phyloP scores from a whole-genome alignment of 192 early-diverging fungal genomes.

The Backusella westeae region DNA sequence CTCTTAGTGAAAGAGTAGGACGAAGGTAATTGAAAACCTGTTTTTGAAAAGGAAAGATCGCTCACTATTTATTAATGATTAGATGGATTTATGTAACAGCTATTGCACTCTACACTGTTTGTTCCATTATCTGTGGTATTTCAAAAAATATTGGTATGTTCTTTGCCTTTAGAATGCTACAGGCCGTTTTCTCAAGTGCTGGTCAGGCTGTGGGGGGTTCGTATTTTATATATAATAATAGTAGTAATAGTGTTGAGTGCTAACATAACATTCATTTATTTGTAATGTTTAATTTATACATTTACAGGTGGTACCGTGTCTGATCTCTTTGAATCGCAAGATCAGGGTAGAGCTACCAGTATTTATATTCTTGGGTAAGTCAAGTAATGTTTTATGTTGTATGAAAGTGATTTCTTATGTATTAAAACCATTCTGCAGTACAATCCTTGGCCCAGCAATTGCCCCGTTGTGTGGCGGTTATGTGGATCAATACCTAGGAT shows the following conservation, averaged over 20 bases:
- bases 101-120: conserved; percentile 24
- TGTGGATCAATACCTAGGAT: conserved; percentile 30
- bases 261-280: too few relatives aligned
- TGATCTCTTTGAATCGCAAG: conserved; percentile 34
- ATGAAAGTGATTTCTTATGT: not conserved
- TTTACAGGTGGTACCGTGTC: conserved; percentile 27
- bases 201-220: conserved; percentile 24
- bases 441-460: conserved; percentile 39
- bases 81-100: conserved; percentile 35
- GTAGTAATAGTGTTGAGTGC: too few relatives aligned
- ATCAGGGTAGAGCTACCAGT: conserved; percentile 34
- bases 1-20: conserved; percentile 24
- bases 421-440: not conserved
- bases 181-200: conserved; percentile 29
- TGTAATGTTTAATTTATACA: too few relatives aligned
- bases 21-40: conserved; percentile 13
- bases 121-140: conserved; percentile 26
- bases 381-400: not conserved
- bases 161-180: conserved; percentile 31
- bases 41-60: not conserved
- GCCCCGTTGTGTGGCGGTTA: conserved; percentile 41
- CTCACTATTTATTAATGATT: not conserved
- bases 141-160: conserved; percentile 31
- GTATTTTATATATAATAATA: too few relatives aligned
- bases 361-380: conserved; percentile 28